Base-by-base conservation (phyloP, 257 asterid genomes). In the Penstemon barbatus region DNA sequence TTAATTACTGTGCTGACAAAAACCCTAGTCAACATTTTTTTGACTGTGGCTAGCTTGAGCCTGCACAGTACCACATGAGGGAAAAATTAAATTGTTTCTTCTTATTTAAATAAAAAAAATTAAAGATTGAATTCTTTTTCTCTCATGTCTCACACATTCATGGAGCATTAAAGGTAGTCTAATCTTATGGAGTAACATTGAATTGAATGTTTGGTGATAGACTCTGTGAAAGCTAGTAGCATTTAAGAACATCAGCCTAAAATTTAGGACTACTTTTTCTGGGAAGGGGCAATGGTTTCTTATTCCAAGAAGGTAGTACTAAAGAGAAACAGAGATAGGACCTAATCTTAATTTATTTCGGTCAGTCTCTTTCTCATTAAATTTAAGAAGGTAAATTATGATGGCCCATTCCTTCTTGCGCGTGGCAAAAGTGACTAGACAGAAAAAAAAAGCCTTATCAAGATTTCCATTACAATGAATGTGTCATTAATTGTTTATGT, bases 311-410 rank as follows among this genome's bases (percentile, higher is more conserved):
- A 52, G 5, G 15, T 12, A 15, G 15, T 12, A 15, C 7, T 9
- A 39, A 18, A 55, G 58, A 38, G 48, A 65, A 49, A 62, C 43
- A 50, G 41, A 43, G 71, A 56, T 33, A 42, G 62, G 67, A 11
- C 45, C 10, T n/a, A 7, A 69, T 66, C 77, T 46, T 40, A 80
- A 54, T 55, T 18, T 15, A 36, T 13, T 57, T 63, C 70, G 33
- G 46, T 72, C 44, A 45, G 13, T 40, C 3, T 49, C 33, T 39
- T 10, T 7, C 45, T 72, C 25, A 41, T 66, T 67, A 66, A 57
- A 54, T 68, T 74, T 41, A 13, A 53, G 75, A 61, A 46, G 85
- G 84, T 81, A 71, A 70, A 73, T 85, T 63, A 80, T 80, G 85
- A 81, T 81, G 60, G 62, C 74, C 87, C 86, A 81, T 71, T 75